phyloP scores from a whole-genome alignment of 345 rosid species.

The Combretum micranthum region DNA sequence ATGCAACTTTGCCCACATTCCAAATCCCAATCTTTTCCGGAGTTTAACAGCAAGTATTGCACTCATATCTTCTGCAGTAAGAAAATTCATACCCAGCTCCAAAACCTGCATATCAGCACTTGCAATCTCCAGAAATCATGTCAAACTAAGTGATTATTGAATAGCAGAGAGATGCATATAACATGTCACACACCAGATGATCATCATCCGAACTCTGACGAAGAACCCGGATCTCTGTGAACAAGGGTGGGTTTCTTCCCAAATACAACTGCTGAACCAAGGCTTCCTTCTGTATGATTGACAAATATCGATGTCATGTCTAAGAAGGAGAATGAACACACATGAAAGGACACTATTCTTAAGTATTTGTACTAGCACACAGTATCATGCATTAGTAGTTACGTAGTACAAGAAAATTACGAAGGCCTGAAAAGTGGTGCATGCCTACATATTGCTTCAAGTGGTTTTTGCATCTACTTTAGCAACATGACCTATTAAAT shows the following conservation, averaged over 20 bases:
- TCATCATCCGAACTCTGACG: slow-evolving; percentile 64
- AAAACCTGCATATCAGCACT: slow-evolving; percentile 1
- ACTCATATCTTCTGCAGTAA: slow-evolving; percentile 92
- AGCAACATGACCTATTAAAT: too few relatives aligned
- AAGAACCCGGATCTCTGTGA: slow-evolving; percentile 84
- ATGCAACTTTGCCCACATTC: slow-evolving; percentile 89
- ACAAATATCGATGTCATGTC: neutral
- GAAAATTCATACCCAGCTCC: slow-evolving; percentile 89
- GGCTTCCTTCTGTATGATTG: slow-evolving; percentile 60
- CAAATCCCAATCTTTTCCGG: slow-evolving; percentile 86
- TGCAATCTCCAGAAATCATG: too few relatives aligned
- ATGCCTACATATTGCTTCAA: too few relatives aligned
- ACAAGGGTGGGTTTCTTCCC: slow-evolving; percentile 91
- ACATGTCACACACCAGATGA: slow-evolving; percentile 55
- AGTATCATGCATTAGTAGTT: too few relatives aligned
- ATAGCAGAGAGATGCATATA: neutral
- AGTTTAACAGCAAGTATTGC: slow-evolving; percentile 75
- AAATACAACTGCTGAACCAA: slow-evolving; percentile 72
- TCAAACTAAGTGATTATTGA: too few relatives aligned
- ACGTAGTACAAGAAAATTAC: too few relatives aligned
- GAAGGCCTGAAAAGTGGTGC: too few relatives aligned
- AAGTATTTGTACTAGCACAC: neutral
- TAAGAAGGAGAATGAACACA: neutral
- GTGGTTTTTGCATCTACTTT: too few relatives aligned
- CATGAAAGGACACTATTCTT: neutral